Conservation (phyloP, 2,329 filamentous ascomycete species). For the Beauveria rudraprayagi region DNA sequence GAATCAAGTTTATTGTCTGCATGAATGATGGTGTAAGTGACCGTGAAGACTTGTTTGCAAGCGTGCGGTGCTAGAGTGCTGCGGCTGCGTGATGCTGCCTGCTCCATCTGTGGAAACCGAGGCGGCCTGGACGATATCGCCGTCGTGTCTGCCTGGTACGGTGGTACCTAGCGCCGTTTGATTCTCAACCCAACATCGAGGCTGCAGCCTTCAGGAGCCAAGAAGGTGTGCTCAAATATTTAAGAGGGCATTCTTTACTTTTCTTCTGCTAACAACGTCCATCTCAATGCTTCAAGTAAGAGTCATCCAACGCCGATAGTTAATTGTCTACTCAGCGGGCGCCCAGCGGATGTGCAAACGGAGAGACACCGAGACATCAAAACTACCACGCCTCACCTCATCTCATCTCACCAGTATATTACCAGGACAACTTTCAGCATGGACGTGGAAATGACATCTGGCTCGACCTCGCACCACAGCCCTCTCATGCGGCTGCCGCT, state of each 20-base stretch:
- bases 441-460: background rate
- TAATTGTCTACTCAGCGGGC: background rate
- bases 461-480: background rate
- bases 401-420: background rate
- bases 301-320: background rate
- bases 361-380: background rate
- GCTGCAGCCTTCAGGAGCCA: background rate
- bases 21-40: too few relatives aligned
- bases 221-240: background rate
- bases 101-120: background rate
- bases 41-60: background rate
- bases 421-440: background rate
- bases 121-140: background rate
- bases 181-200: background rate
- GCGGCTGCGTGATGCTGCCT: background rate
- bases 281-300: too few relatives aligned
- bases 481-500: conserved; percentile 37
- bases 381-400: background rate
- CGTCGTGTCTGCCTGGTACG: background rate
- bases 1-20: too few relatives aligned
- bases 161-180: background rate
- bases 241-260: background rate
- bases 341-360: background rate
- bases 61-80: background rate
- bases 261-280: too few relatives aligned